Base-by-base conservation (phyloP, 1,139 yeast genomes). In the Yamadazyma dendronema region DNA sequence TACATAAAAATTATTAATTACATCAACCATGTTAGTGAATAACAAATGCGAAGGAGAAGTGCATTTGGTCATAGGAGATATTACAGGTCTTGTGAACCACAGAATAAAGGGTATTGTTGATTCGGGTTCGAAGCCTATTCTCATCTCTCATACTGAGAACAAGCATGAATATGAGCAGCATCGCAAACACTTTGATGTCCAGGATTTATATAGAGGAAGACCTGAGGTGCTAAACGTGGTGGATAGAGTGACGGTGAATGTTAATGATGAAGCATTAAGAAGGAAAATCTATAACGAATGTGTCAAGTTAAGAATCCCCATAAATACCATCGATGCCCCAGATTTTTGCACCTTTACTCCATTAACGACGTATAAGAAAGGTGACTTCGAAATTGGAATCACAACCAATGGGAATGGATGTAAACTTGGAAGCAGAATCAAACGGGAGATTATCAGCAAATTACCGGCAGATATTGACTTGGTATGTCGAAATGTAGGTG, bases 351-450 rank as follows among this genome's bases (percentile, higher is more conserved):
- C 90, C 0, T 90, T 90, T 56, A 79, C 94, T 0, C 57, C 89
- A 40, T 65, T 88, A 26, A 86, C 97, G 0, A 79, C 92, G 0
- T 77, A 76, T 53, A 62, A 66, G 1, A 79, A 82, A 38, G 95
- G 95, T 2, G 81, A 78, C 43, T 79, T 90, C 60, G 94, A 86
- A 57, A 52, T 90, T 36, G 95, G 96, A 0, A 79, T 90, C 4
- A 81, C 94, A 7, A 90, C 97, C 0, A 76, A 81, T 27, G 96
- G 97, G 0, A 85, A 85, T 59, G 97, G 97, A 2, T 90, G 97
- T 61, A 79, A 88, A 42, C 65, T 90, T 39, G 95, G 96, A 1
- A 77, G 82, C 40, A 70, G 96, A 47, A 74, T 90, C 52, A 83
- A 81, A 50, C 66, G 97, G 43, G 95, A 87, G 48, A 63, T 88